Percentiles rank a stretch among this genome's conserved stretches.
Conservation (phyloP, 2,329 filamentous ascomycete genomes). For the Curvularia sp. region DNA sequence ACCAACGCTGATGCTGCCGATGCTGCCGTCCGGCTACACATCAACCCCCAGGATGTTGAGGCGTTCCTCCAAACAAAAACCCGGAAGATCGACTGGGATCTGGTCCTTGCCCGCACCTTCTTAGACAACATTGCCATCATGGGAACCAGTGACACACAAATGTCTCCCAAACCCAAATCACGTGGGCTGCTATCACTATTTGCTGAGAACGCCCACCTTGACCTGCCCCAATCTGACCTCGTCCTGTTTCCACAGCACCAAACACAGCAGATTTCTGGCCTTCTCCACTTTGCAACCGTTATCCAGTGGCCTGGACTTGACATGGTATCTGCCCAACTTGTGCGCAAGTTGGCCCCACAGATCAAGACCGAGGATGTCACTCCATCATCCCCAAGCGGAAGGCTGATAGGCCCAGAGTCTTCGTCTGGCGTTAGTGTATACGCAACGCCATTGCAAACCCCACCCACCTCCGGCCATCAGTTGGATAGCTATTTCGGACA, state of each 20-base stretch:
- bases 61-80: slow-evolving; percentile 57
- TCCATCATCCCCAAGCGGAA: slow-evolving; percentile 28
- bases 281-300: slow-evolving; percentile 59
- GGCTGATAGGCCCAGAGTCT: slow-evolving; percentile 34
- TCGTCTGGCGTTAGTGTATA: slow-evolving; percentile 47
- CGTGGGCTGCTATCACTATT: slow-evolving; percentile 42
- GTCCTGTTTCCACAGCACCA: slow-evolving; percentile 47
- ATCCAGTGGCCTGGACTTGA: slow-evolving; percentile 59
- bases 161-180: slow-evolving; percentile 29
- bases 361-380: slow-evolving; percentile 24
- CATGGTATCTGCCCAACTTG: slow-evolving; percentile 48
- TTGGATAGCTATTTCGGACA: slow-evolving; percentile 48
- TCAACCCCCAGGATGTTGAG: slow-evolving; percentile 54
- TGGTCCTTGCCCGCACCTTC: slow-evolving; percentile 61
- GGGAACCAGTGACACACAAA: slow-evolving; percentile 29
- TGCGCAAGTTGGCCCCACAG: slow-evolving; percentile 44
- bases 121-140: slow-evolving; percentile 59
- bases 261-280: slow-evolving; percentile 56
- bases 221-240: slow-evolving; percentile 33
- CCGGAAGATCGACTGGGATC: slow-evolving; percentile 64
- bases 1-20: slow-evolving; percentile 37
- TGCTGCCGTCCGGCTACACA: slow-evolving; percentile 49
- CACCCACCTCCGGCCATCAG: slow-evolving; percentile 35
- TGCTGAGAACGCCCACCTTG: slow-evolving; percentile 27
- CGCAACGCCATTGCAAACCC: slow-evolving; percentile 49